A percentile compares a stretch with the other conserved stretches of the same genome.
phyloP scores from a whole-genome alignment of 768 basidiomycete species.

The Solioccasus polychromus region DNA sequence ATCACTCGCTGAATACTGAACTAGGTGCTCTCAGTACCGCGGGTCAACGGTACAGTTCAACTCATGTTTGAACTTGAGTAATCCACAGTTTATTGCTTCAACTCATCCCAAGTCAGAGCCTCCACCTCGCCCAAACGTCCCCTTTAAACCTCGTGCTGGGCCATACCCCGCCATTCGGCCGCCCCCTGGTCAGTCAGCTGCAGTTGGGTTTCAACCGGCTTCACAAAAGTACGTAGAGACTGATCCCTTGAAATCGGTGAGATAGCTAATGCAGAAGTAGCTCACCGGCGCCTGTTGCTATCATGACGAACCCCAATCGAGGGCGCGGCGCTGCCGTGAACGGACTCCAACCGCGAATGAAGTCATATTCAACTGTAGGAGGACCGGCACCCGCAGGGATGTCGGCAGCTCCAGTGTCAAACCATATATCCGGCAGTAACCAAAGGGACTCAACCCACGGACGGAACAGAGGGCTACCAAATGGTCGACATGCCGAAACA shows the following conservation, averaged over 20 bases:
- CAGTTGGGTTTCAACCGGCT: conserved; percentile 65
- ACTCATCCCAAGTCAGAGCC: conserved; percentile 59
- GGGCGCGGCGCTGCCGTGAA: conserved; percentile 29
- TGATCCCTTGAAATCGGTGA: neutral
- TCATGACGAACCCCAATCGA: conserved; percentile 75
- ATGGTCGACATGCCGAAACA: conserved; percentile 5
- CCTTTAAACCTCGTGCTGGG: conserved; percentile 69
- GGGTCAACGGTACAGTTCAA: conserved; percentile 87
- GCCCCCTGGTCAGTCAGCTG: conserved; percentile 49
- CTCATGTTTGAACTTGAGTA: conserved; percentile 83
- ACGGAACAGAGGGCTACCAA: conserved; percentile 8
- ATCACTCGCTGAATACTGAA: neutral
- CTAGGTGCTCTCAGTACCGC: conserved; percentile 87
- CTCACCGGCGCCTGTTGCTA: conserved; percentile 52
- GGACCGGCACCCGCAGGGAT: neutral
- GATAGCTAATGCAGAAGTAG: neutral
- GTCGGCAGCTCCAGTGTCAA: conserved; percentile 1
- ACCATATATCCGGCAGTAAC: neutral
- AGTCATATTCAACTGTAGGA: conserved; percentile 12
- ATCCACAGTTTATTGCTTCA: conserved; percentile 80
- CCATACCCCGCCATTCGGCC: conserved; percentile 62
- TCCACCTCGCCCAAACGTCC: conserved; percentile 42
- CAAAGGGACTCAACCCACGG: conserved; percentile 3
- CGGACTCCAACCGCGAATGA: conserved; percentile 4
- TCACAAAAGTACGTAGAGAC: conserved; percentile 22